Percentiles rank a stretch among this genome's conserved stretches.
Evolutionary conservation across 1,284 basidiomycete species (phyloP).

Genomic region (Sporisorium graminicola): DNA sequence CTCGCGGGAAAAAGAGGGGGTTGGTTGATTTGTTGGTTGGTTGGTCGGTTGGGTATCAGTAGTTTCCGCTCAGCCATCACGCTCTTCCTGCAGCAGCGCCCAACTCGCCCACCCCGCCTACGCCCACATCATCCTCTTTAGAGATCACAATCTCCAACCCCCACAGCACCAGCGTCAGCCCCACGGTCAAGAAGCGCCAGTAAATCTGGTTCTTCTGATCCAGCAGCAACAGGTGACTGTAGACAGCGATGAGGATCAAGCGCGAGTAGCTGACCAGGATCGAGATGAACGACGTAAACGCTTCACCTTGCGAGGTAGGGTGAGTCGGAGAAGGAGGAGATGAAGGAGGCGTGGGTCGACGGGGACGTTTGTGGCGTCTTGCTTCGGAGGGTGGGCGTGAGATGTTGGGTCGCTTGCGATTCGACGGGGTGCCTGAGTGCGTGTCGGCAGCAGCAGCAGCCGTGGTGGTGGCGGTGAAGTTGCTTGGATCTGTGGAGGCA

Average conservation of each 20-base stretch:
- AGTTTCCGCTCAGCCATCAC: not conserved
- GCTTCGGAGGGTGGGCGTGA: constrained; percentile 34
- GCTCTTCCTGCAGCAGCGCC: constrained; percentile 25
- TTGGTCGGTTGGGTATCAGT: not conserved
- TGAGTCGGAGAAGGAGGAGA: constrained; percentile 4
- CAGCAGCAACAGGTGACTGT: constrained; percentile 64
- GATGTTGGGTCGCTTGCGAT: constrained; percentile 30
- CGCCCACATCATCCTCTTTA: constrained; percentile 43
- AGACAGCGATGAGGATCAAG: constrained; percentile 66
- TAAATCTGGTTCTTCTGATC: constrained; percentile 68
- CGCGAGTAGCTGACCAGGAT: constrained; percentile 64
- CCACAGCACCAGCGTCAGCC: constrained; percentile 63
- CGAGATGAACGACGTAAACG: constrained; percentile 43
- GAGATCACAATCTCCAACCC: constrained; percentile 63
- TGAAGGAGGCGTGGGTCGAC: constrained; percentile 6
- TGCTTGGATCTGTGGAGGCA: not conserved
- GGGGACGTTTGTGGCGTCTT: constrained; percentile 37
- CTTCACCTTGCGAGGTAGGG: constrained; percentile 5
- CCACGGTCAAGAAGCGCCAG: constrained; percentile 67
- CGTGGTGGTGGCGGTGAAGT: no score
- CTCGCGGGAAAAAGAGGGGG: no score
- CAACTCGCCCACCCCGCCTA: constrained; percentile 34
- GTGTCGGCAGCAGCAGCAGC: not conserved
- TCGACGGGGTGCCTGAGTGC: no score
- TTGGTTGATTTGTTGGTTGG: no score